phyloP scores from a whole-genome alignment of 2,329 filamentous ascomycete genomes.

The Beauveria medogensis region DNA sequence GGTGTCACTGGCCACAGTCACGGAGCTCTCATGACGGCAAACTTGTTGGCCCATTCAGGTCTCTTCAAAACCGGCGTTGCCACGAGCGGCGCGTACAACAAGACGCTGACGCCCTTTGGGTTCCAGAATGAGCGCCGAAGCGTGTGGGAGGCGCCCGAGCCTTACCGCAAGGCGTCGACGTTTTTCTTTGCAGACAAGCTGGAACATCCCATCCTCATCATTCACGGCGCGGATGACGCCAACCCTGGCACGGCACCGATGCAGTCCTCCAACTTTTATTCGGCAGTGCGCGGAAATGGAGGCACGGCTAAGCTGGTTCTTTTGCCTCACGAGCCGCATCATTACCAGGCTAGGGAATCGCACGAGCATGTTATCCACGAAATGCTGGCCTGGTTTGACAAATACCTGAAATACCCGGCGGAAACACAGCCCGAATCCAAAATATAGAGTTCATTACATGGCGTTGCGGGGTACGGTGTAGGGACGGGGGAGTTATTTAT shows the following conservation, averaged over 20 bases:
- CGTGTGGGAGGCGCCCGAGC: constrained; percentile 7
- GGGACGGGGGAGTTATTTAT: not conserved
- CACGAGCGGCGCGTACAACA: constrained; percentile 7
- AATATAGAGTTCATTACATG: not conserved
- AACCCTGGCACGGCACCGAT: constrained; percentile 6
- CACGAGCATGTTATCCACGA: constrained; percentile 3
- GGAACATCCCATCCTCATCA: not conserved
- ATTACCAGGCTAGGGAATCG: constrained; percentile 4
- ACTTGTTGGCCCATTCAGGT: constrained; percentile 1
- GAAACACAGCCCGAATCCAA: not conserved
- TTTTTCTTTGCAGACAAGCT: constrained; percentile 7
- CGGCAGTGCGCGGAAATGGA: constrained; percentile 5
- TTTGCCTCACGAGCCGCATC: constrained; percentile 6
- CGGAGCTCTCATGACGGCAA: constrained; percentile 8
- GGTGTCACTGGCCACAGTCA: constrained; percentile 7
- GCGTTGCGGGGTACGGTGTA: not conserved
- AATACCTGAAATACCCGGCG: not conserved
- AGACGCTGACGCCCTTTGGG: constrained; percentile 8
- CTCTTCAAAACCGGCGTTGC: constrained; percentile 4
- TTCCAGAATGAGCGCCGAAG: constrained; percentile 9
- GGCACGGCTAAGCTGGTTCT: constrained; percentile 5
- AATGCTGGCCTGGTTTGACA: constrained; percentile 7
- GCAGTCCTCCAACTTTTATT: constrained; percentile 4
- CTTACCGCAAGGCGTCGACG: constrained; percentile 1
- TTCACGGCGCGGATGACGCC: constrained; percentile 3